A percentile compares a stretch with the other conserved stretches of the same genome.
Conservation (phyloP, 768 basidiomycete species). For the Pleurotus ostreatus region DNA sequence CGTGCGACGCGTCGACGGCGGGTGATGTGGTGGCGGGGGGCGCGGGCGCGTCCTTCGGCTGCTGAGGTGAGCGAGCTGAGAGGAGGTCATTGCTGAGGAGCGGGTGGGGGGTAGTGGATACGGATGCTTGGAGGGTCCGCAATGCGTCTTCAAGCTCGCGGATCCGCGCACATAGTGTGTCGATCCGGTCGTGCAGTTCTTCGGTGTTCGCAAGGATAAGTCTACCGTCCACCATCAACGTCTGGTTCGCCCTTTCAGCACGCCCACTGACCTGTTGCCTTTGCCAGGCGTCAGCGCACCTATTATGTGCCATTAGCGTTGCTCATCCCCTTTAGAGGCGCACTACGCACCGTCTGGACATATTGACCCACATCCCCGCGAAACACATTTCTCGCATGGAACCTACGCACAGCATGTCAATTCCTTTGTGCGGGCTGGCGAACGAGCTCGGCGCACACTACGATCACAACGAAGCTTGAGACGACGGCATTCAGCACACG, state of each 20-base stretch:
- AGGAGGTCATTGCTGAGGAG: slow-evolving; percentile 33
- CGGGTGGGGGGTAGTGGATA: slow-evolving; percentile 48
- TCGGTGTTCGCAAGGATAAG: slow-evolving; percentile 65
- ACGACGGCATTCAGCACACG: slow-evolving; percentile 47
- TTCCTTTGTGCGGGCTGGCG: slow-evolving; percentile 1
- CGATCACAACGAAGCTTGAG: slow-evolving; percentile 67
- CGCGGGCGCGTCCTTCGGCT: slow-evolving; percentile 5
- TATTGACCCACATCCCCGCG: slow-evolving; percentile 69
- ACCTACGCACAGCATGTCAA: slow-evolving; percentile 36
- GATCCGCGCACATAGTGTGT: slow-evolving; percentile 48
- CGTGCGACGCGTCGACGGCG: slow-evolving; percentile 5
- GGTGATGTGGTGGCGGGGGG: not conserved
- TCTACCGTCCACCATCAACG: slow-evolving; percentile 20
- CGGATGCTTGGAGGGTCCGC: slow-evolving; percentile 39
- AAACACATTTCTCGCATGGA: slow-evolving; percentile 75
- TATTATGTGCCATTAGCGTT: slow-evolving; percentile 16
- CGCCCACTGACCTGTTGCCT: slow-evolving; percentile 43
- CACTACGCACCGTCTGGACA: slow-evolving; percentile 63
- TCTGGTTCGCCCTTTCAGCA: not conserved
- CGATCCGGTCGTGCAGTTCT: slow-evolving; percentile 66
- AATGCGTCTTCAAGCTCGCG: slow-evolving; percentile 61
- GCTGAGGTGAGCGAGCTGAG: slow-evolving; percentile 22
- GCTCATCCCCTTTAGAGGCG: not conserved
- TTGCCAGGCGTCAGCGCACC: slow-evolving; percentile 56
- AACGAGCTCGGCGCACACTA: slow-evolving; percentile 34